Percentiles rank a stretch among this genome's conserved stretches.
phyloP scores from a whole-genome alignment of 768 basidiomycete genomes.

The Naganishia onofrii region DNA sequence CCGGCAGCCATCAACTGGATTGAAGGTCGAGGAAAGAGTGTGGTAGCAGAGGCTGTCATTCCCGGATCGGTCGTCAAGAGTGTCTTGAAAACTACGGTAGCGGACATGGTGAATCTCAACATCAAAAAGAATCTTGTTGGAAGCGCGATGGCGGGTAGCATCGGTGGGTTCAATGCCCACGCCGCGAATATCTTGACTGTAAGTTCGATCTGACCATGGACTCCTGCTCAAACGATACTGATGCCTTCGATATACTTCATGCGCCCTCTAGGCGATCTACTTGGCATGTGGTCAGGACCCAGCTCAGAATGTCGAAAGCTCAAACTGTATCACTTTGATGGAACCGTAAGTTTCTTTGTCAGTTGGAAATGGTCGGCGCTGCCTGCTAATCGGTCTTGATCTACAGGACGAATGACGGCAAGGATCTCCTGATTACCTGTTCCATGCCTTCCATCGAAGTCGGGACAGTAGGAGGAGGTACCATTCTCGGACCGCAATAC shows the following conservation, averaged over 20 bases:
- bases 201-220: constrained; percentile 37
- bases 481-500: constrained; percentile 82
- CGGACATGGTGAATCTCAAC: constrained; percentile 82
- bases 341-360: constrained; percentile 70
- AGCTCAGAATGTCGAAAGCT: constrained; percentile 97
- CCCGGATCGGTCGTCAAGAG: constrained; percentile 81
- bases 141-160: constrained; percentile 95
- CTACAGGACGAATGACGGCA: constrained; percentile 73
- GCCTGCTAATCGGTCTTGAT: not conserved
- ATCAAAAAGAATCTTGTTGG: constrained; percentile 96
- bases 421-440: constrained; percentile 86
- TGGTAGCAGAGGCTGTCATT: constrained; percentile 91
- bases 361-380: not conserved
- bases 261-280: constrained; percentile 63
- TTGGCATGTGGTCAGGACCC: constrained; percentile 98
- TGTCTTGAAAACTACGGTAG: constrained; percentile 93
- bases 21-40: constrained; percentile 94
- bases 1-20: constrained; percentile 99
- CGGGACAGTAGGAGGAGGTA: constrained; percentile 95
- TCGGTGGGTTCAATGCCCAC: constrained; percentile 98
- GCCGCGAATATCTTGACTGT: constrained; percentile 89
- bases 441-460: constrained; percentile 99
- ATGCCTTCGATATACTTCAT: not conserved
- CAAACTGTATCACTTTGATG: constrained; percentile 98
- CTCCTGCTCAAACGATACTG: not conserved